These are phyloP conservation scores for Lactarius evosmus DNA, from an alignment of 768 basidiomycete species.

Conservation along the genomic window DNA sequence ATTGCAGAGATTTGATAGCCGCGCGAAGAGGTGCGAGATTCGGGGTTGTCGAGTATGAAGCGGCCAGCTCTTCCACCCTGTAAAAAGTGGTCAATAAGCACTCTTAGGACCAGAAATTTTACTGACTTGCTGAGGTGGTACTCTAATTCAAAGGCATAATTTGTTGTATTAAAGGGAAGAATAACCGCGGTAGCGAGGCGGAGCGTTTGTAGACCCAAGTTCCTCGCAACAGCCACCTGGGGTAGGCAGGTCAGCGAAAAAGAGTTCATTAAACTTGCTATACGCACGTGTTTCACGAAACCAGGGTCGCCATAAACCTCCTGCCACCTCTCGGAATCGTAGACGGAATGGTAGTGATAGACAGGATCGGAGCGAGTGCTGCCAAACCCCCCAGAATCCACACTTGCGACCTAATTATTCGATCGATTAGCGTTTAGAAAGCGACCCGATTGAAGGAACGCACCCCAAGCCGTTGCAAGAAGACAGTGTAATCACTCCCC, in stretches of 20 bases:
- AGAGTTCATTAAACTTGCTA: not conserved
- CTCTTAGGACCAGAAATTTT: slow-evolving; percentile 7
- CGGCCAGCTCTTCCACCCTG: slow-evolving; percentile 47
- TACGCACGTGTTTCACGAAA: slow-evolving; percentile 53
- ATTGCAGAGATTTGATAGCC: slow-evolving; percentile 24
- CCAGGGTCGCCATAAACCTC: slow-evolving; percentile 62
- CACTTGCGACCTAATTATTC: slow-evolving; percentile 36
- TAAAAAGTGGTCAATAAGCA: not conserved
- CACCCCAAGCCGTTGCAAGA: slow-evolving; percentile 77
- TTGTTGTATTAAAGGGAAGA: slow-evolving; percentile 66
- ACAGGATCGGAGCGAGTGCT: slow-evolving; percentile 43
- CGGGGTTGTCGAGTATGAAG: not conserved
- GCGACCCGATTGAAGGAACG: slow-evolving; percentile 33
- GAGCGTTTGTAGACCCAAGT: slow-evolving; percentile 53
- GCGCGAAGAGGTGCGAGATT: slow-evolving; percentile 26
- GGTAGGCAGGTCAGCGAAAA: not conserved
- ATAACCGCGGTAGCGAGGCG: slow-evolving; percentile 52
- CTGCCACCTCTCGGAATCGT: slow-evolving; percentile 57
- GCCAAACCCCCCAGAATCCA: slow-evolving; percentile 37
- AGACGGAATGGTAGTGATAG: slow-evolving; percentile 62
- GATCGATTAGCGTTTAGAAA: slow-evolving; percentile 33
- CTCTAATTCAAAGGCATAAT: slow-evolving; percentile 55
- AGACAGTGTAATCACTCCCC: slow-evolving; percentile 90
- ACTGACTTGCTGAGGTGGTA: slow-evolving; percentile 52
- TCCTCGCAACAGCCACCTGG: slow-evolving; percentile 56